phyloP scores from a whole-genome alignment of 2,329 filamentous ascomycete genomes.

The Pestalotiopsis sp. region DNA sequence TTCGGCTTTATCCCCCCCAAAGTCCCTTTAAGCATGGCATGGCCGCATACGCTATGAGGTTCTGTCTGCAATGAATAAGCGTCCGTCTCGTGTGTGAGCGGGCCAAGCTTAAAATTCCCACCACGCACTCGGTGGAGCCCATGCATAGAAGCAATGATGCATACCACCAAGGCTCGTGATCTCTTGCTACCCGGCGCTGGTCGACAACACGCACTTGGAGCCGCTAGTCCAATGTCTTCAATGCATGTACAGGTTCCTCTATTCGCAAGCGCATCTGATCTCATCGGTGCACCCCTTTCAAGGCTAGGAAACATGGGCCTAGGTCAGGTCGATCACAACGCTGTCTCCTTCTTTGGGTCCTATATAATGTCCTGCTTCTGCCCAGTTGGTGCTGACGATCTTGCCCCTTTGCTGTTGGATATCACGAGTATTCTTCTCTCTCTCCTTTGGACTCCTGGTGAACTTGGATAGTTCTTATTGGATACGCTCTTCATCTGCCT shows the following conservation, averaged over 20 bases:
- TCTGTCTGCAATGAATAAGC: conserved; percentile 2
- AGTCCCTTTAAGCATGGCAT: conserved; percentile 1
- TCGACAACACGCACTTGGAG: neutral
- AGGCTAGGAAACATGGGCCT: conserved; percentile 2
- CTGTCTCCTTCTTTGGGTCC: neutral
- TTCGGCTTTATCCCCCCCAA: conserved; percentile 1
- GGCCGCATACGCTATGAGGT: conserved; percentile 6
- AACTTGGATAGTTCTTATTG: neutral
- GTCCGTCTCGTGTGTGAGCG: conserved; percentile 6
- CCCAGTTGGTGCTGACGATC: conserved; percentile 3
- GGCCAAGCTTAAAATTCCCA: neutral
- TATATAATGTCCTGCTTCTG: conserved; percentile 5
- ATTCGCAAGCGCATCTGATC: conserved; percentile 8
- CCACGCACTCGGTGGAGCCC: conserved; percentile 4
- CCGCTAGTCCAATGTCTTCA: neutral
- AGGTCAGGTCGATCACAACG: neutral
- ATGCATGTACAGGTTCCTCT: neutral
- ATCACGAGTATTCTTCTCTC: neutral
- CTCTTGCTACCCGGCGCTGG: neutral
- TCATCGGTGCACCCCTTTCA: conserved; percentile 2
- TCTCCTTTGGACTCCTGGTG: neutral
- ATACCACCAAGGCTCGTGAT: conserved; percentile 10
- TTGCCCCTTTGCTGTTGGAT: neutral
- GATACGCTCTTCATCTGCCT: neutral
- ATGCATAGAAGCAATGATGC: neutral